Conservation (phyloP, 2,329 filamentous ascomycete genomes). For the Arachnopeziza araneosa region DNA sequence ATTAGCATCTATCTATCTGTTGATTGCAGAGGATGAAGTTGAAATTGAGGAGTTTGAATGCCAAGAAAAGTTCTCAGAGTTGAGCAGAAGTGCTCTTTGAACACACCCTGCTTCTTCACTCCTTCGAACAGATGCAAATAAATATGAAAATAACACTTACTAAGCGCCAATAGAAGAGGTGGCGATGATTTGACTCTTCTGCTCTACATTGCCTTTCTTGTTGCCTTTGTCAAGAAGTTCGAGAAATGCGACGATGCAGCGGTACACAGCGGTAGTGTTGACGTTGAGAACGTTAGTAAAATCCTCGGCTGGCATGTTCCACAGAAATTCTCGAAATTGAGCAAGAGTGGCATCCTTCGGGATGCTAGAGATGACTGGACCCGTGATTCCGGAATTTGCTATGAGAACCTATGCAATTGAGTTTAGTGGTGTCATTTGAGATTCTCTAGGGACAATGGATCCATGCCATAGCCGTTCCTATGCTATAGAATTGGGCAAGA, state of each 20-base stretch:
- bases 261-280: slow-evolving; percentile 62
- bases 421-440: not conserved
- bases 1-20: too few species aligned
- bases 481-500: too few species aligned
- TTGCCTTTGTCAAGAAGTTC: slow-evolving; percentile 61
- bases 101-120: too few species aligned
- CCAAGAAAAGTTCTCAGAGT: too few species aligned
- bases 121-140: too few species aligned
- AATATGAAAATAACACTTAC: too few species aligned
- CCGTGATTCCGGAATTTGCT: slow-evolving; percentile 53
- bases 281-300: slow-evolving; percentile 56
- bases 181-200: slow-evolving; percentile 55
- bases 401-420: slow-evolving; percentile 38
- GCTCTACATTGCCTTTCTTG: slow-evolving; percentile 48
- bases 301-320: slow-evolving; percentile 52
- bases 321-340: slow-evolving; percentile 40
- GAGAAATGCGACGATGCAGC: slow-evolving; percentile 62
- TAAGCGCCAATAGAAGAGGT: slow-evolving; percentile 65
- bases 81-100: too few species aligned
- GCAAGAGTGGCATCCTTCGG: slow-evolving; percentile 18
- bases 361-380: slow-evolving; percentile 32
- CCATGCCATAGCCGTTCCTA: too few species aligned
- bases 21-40: too few species aligned
- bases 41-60: too few species aligned
- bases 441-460: too few species aligned